Evolutionary conservation across 768 basidiomycete genomes (phyloP).

Genomic region (Paxillus involutus): DNA sequence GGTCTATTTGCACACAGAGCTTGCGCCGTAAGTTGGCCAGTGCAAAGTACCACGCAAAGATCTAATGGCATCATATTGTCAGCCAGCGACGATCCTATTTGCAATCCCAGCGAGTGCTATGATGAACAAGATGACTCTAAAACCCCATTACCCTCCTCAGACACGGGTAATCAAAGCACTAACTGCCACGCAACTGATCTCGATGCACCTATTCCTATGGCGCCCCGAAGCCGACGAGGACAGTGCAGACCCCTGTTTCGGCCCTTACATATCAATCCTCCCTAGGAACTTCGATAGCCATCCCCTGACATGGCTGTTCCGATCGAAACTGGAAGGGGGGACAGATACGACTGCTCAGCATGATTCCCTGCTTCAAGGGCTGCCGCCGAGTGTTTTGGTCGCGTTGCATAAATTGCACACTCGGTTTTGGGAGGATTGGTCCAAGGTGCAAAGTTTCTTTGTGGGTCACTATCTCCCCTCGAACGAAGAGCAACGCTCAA

Average conservation of each 20-base stretch:
- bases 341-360: slow-evolving; percentile 9
- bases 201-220: slow-evolving; percentile 77
- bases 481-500: neutral
- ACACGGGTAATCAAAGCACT: slow-evolving; percentile 27
- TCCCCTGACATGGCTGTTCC: slow-evolving; percentile 76
- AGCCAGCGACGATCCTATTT: slow-evolving; percentile 62
- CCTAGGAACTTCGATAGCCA: slow-evolving; percentile 74
- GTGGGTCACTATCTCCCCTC: slow-evolving; percentile 37
- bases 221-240: slow-evolving; percentile 43
- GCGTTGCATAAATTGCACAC: slow-evolving; percentile 43
- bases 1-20: slow-evolving; percentile 60
- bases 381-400: slow-evolving; percentile 49
- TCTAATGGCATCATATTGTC: slow-evolving; percentile 10
- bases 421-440: slow-evolving; percentile 63
- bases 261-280: slow-evolving; percentile 78
- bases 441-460: slow-evolving; percentile 46
- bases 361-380: slow-evolving; percentile 34
- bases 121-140: slow-evolving; percentile 72
- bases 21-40: slow-evolving; percentile 38
- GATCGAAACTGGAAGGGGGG: slow-evolving; percentile 18
- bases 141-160: slow-evolving; percentile 50
- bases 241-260: slow-evolving; percentile 56
- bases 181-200: slow-evolving; percentile 73
- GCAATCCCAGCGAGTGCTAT: slow-evolving; percentile 68
- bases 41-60: neutral